Base-by-base conservation (phyloP, 2,329 filamentous ascomycete species). In the Pseudogymnoascus sp. region DNA sequence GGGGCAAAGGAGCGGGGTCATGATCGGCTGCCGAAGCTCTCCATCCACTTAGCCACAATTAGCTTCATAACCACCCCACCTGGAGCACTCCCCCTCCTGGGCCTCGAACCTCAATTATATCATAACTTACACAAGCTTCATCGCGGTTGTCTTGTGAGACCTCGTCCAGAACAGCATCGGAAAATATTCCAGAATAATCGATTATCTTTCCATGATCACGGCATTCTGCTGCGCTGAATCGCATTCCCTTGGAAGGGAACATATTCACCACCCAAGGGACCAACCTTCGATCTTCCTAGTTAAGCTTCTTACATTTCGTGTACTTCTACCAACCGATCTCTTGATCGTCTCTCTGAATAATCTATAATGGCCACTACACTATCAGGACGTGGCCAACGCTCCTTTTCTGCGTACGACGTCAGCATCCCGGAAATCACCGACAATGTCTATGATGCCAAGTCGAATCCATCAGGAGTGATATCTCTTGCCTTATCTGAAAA, bases 401-500 rank as follows among this genome's bases (percentile, higher is more conserved):
- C 45, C 13, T 25, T 51, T 14, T 51, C 45, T 28, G 45, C 45
- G 6, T 51, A 51, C 23, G 6, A 28, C 3, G 14, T 25, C 23
- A 4, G 45, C 23, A 51, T 51, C 21, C 6, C 45, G 6, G 45
- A 51, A 51, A n/a, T 25, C 21, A 51, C 21, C 13, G 43, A 63
- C n/a, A 67, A 69, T 48, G 39, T 60, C 8, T 70, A 70, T 37
- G 62, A 70, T 45, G 65, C 48, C 54, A 36, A 51, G 5, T 62
- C 64, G 5, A 70, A 70, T 31, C 68, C 68, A 14, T 57, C 61
- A 19, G 69, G 69, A 19, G 62, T 69, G 5, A 67, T 70, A 21
- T 64, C 65, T 10, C 67, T 70, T 48, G 61, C 31, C 6, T 68
- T 63, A 7, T 67, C 69, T 14, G 69, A 70, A 41, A 70, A 68